A percentile compares a stretch with the other conserved stretches of the same genome.
Conservation (phyloP, 208 protist genomes). For the Crithidia acanthocephali region DNA sequence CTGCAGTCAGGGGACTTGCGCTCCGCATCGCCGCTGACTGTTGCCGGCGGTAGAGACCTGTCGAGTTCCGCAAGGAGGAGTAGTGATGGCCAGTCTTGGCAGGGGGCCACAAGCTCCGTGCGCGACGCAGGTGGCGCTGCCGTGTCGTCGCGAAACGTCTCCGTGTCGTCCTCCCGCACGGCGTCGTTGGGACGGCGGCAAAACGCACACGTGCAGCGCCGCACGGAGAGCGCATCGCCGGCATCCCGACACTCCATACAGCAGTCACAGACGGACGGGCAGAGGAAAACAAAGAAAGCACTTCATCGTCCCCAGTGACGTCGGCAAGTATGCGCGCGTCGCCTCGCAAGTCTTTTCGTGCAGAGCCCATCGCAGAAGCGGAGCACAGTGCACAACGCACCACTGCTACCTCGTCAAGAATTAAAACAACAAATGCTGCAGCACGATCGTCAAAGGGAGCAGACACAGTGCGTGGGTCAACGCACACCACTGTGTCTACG, state of each 20-base stretch:
- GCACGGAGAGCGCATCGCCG: background rate
- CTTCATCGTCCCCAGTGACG: background rate
- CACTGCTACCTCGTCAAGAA: background rate
- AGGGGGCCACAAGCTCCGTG: background rate
- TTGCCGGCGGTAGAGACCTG: too few species aligned
- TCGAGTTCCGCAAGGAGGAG: background rate
- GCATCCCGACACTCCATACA: background rate
- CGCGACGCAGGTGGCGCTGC: background rate
- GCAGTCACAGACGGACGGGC: background rate
- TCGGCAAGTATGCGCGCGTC: background rate
- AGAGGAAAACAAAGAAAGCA: too few species aligned
- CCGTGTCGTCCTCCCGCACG: background rate
- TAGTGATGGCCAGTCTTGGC: background rate
- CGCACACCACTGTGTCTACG: background rate
- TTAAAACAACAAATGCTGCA: constrained; percentile 18
- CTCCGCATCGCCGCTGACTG: too few species aligned
- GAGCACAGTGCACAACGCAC: background rate
- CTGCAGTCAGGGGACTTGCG: constrained; percentile 3
- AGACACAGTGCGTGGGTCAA: background rate
- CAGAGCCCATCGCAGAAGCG: background rate
- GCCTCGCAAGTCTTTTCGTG: background rate
- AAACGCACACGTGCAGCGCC: background rate
- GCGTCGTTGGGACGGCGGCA: background rate
- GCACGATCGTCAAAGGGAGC: too few species aligned
- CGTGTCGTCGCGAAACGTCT: background rate